Percentiles rank a stretch among this genome's conserved stretches.
These are phyloP conservation scores for Penicillium roqueforti DNA, from an alignment of 495 filamentous ascomycete species.

Conservation along the genomic window DNA sequence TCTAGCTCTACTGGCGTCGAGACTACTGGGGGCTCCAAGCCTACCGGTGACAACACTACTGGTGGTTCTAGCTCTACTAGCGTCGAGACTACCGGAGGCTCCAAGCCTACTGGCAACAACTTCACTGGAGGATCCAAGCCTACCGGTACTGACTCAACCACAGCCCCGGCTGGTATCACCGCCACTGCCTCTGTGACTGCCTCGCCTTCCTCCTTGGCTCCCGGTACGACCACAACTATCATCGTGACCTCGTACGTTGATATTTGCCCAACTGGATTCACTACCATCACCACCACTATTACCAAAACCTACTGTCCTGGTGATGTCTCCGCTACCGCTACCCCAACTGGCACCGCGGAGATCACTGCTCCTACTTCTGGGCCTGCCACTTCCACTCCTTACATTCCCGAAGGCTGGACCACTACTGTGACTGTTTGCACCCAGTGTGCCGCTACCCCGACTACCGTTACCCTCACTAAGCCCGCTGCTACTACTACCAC, in stretches of 20 bases:
- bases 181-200: constrained; percentile 42
- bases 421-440: constrained; percentile 49
- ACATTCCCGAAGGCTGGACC: constrained; percentile 43
- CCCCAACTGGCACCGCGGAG: constrained; percentile 15
- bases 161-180: constrained; percentile 26
- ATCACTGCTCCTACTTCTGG: constrained; percentile 20
- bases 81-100: not conserved
- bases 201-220: constrained; percentile 30
- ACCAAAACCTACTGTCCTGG: constrained; percentile 40
- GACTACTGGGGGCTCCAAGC: not conserved
- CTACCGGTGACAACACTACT: constrained; percentile 4
- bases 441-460: constrained; percentile 38
- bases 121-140: constrained; percentile 3
- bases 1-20: not conserved
- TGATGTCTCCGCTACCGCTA: constrained; percentile 25
- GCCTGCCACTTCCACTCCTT: constrained; percentile 14
- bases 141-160: constrained; percentile 11
- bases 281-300: constrained; percentile 39
- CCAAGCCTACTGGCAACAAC: not conserved
- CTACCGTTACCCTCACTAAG: constrained; percentile 42
- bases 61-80: not conserved
- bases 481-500: constrained; percentile 20
- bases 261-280: constrained; percentile 45
- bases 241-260: constrained; percentile 42
- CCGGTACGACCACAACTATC: constrained; percentile 33